Evolutionary conservation across 2,329 filamentous ascomycete genomes (phyloP).

Genomic region (Pleurostoma richardsiae): DNA sequence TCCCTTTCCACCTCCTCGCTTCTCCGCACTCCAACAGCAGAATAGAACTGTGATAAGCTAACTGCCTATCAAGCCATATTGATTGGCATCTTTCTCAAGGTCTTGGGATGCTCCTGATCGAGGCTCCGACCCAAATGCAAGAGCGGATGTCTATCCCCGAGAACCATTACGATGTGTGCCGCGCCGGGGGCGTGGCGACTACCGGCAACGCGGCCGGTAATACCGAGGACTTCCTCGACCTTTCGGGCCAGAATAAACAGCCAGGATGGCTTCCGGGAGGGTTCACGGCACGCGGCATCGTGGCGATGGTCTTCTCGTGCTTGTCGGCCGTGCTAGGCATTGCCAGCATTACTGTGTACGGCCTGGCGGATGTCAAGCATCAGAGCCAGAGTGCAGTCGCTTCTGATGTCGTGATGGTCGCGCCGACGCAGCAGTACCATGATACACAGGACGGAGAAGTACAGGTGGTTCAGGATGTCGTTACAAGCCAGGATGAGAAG

Average conservation of each 20-base stretch:
- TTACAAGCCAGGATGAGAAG: not conserved
- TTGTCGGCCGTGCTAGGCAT: not conserved
- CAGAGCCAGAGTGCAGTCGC: not conserved
- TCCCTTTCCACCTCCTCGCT: too few species aligned
- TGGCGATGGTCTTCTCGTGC: not conserved
- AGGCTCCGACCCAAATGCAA: slow-evolving; percentile 52
- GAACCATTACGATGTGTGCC: slow-evolving; percentile 47
- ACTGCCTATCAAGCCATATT: slow-evolving; percentile 35
- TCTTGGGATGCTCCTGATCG: slow-evolving; percentile 48
- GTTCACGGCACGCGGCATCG: not conserved
- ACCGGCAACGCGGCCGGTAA: slow-evolving; percentile 66
- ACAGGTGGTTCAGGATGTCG: not conserved
- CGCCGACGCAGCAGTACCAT: not conserved
- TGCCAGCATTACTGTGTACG: not conserved
- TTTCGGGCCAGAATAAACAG: slow-evolving; percentile 21
- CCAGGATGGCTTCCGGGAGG: not conserved
- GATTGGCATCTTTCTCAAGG: slow-evolving; percentile 59
- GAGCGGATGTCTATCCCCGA: slow-evolving; percentile 46
- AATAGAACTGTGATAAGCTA: too few species aligned
- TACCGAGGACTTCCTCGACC: slow-evolving; percentile 45
- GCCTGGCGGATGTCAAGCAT: not conserved
- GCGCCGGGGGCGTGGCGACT: slow-evolving; percentile 38
- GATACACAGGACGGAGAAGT: not conserved
- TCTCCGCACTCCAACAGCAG: too few species aligned
- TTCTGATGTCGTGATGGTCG: not conserved